phyloP scores from a whole-genome alignment of 2,329 filamentous ascomycete genomes.

The Claviceps paspali region DNA sequence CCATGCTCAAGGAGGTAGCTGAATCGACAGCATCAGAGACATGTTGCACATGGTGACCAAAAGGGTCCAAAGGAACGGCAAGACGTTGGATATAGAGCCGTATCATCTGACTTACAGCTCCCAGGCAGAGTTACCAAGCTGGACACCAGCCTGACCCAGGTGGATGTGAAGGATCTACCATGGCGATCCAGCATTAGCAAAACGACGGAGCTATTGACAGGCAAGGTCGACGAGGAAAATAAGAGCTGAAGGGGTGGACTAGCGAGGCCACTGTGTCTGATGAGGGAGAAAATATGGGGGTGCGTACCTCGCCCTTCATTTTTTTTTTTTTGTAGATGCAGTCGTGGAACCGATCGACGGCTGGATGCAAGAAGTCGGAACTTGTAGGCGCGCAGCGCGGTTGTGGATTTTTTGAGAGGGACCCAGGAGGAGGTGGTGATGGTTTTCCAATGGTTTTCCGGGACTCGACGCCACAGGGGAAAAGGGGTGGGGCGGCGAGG shows the following conservation, averaged over 20 bases:
- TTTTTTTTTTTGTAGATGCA: constrained; percentile 25
- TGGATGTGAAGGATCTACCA: constrained; percentile 47
- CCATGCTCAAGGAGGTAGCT: constrained; percentile 63
- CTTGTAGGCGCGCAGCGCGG: constrained; percentile 21
- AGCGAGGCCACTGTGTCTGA: neutral
- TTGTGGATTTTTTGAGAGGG: constrained; percentile 10
- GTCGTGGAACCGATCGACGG: constrained; percentile 9
- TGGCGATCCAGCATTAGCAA: constrained; percentile 8
- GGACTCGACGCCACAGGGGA: too few relatives aligned
- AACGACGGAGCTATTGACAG: neutral
- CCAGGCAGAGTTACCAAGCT: constrained; percentile 63
- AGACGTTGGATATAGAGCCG: constrained; percentile 5
- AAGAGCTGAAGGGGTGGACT: neutral
- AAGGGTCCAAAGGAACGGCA: neutral
- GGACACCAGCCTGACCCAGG: constrained; percentile 53
- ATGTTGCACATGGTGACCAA: neutral
- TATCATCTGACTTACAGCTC: constrained; percentile 46
- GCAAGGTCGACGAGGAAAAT: neutral
- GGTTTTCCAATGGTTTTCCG: constrained; percentile 7
- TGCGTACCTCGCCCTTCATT: constrained; percentile 42
- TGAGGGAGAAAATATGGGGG: neutral
- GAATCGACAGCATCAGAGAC: constrained; percentile 12
- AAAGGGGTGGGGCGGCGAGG: constrained; percentile 1
- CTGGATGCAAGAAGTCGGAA: constrained; percentile 4
- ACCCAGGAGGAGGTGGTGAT: constrained; percentile 16